phyloP scores from a whole-genome alignment of 1,284 basidiomycete species.

The Leccinum cinnamomeum region DNA sequence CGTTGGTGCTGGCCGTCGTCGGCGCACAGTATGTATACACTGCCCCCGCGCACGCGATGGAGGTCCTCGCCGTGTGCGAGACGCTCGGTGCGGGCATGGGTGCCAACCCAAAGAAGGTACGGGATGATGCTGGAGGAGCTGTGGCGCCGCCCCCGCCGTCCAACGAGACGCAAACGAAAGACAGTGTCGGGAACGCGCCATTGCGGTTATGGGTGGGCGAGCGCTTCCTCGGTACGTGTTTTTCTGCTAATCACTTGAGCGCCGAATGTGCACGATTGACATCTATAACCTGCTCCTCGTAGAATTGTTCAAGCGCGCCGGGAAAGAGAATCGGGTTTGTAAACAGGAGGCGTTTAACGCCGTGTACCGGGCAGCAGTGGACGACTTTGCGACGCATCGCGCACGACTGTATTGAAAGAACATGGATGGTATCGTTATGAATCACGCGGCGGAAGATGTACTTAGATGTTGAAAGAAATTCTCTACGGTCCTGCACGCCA shows the following conservation, averaged over 20 bases:
- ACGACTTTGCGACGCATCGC: slow-evolving; percentile 23
- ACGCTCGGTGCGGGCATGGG: slow-evolving; percentile 70
- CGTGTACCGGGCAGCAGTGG: slow-evolving; percentile 26
- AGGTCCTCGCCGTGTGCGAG: slow-evolving; percentile 63
- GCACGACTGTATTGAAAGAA: slow-evolving; percentile 17
- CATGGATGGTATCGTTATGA: not conserved
- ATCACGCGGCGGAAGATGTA: not conserved
- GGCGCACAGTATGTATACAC: slow-evolving; percentile 71
- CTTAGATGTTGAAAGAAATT: not conserved
- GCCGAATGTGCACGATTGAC: not conserved
- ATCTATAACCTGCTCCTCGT: not conserved
- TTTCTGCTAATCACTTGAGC: slow-evolving; percentile 1
- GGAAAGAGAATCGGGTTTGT: slow-evolving; percentile 44
- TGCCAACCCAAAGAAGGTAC: slow-evolving; percentile 25
- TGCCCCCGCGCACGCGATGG: slow-evolving; percentile 60
- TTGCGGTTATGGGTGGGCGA: slow-evolving; percentile 72
- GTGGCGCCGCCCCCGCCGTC: slow-evolving; percentile 5
- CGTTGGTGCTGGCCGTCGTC: slow-evolving; percentile 62
- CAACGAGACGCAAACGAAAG: slow-evolving; percentile 19
- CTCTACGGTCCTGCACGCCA: not conserved
- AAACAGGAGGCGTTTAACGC: slow-evolving; percentile 39
- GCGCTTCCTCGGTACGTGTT: slow-evolving; percentile 57
- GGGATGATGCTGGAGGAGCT: slow-evolving; percentile 18
- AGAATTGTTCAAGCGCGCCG: slow-evolving; percentile 57
- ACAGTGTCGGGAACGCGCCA: slow-evolving; percentile 56